Evolutionary conservation across 2,329 filamentous ascomycete genomes (phyloP), one percentile per base, ranked within the genome.

Genomic region (Fusarium begoniae): DNA sequence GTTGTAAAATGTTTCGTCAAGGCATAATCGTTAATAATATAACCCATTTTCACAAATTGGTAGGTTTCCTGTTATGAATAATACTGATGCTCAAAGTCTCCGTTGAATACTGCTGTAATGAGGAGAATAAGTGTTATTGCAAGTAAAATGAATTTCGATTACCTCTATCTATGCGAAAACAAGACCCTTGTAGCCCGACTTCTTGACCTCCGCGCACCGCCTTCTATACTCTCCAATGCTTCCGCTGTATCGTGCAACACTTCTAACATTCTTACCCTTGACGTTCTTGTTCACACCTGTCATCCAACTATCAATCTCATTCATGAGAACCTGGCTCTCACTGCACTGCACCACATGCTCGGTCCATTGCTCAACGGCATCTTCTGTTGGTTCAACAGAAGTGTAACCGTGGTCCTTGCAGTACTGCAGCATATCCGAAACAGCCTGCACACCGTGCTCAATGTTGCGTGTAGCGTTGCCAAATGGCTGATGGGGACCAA

Each of bases 221-320:
- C 60, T 43, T 4, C 72, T 65, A 18, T 66, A 75, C 54, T 76
- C 72, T 8, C 69, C 55, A 13, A 56, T 66, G 15, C 57, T 66
- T 0, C 74, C 74, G 5, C 72, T 70, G 8, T 77, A 75, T 11
- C 74, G 48, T 1, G 9, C 86, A 83, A 60, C 81, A 32, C 84
- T 79, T 7, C 83, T 82, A 40, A 88, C 80, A n/a, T 79, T 81
- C 64, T 82, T 84, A 43, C 83, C 80, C 75, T 87, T 87, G 26
- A 88, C 75, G 61, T 88, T 88, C 65, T 81, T 86, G 62, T 89
- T 89, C 0, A 89, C 84, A 2, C 87, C 87, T 24, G 86, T 89
- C 85, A 88, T 87, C 87, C 87, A 89, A 11, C 82, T 84, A 64
- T 88, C 86, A 2, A 78, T 54, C 26, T 77, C 70, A 18, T 77